phyloP scores from a whole-genome alignment of 2,329 filamentous ascomycete genomes.

The Escovopsis sp. region DNA sequence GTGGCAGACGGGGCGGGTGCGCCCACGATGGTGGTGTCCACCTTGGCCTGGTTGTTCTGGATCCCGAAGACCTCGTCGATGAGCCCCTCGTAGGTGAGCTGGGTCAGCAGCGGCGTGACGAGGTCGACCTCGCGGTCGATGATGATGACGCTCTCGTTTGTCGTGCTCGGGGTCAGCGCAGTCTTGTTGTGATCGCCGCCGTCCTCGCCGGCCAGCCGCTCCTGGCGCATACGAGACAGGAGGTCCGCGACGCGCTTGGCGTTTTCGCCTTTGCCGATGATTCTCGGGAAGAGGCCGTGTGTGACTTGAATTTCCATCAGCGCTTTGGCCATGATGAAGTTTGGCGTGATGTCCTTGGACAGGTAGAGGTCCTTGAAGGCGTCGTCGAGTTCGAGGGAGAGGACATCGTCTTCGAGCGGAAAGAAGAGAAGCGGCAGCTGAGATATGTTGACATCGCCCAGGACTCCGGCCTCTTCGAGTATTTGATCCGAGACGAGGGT shows the following conservation, averaged over 20 bases:
- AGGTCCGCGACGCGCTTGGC: conserved; percentile 79
- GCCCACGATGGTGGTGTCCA: conserved; percentile 81
- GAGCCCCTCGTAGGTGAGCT: conserved; percentile 90
- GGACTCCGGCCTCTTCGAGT: conserved; percentile 80
- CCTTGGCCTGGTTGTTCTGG: conserved; percentile 80
- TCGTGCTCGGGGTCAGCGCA: conserved; percentile 70
- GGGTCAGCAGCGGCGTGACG: conserved; percentile 79
- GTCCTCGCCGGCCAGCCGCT: conserved; percentile 68
- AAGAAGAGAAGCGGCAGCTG: conserved; percentile 86
- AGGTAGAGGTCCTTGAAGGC: conserved; percentile 80
- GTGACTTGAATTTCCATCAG: conserved; percentile 88
- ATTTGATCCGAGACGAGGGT: conserved; percentile 85
- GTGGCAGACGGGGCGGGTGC: conserved; percentile 49
- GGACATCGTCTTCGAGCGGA: conserved; percentile 75
- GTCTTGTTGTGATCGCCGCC: conserved; percentile 44
- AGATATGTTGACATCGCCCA: conserved; percentile 79
- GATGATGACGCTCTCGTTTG: conserved; percentile 81
- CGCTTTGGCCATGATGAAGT: conserved; percentile 76
- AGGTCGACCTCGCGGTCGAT: conserved; percentile 94
- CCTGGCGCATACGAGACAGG: conserved; percentile 79
- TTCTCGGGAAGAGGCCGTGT: conserved; percentile 85
- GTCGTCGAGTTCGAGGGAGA: conserved; percentile 81
- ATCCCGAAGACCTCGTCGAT: conserved; percentile 91
- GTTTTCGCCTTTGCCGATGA: conserved; percentile 91
- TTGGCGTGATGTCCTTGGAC: conserved; percentile 78